Conservation (phyloP, 2,329 filamentous ascomycete genomes). For the Macroventuria anomochaeta region DNA sequence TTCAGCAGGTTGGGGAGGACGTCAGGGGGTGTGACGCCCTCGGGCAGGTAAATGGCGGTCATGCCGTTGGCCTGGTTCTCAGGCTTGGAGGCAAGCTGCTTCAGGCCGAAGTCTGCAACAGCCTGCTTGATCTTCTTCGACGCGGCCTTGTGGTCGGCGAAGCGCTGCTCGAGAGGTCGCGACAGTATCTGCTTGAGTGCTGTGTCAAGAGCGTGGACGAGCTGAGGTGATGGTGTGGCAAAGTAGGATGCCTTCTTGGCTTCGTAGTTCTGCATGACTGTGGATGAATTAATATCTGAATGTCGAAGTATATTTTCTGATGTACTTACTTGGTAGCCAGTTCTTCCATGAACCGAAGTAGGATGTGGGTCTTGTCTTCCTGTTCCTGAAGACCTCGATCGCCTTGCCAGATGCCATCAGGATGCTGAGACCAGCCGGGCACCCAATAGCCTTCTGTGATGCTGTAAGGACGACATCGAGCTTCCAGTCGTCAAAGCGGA, state of each 20-base stretch:
- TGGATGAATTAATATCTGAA: constrained; percentile 23
- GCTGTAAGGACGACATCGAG: constrained; percentile 93
- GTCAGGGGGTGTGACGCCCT: constrained; percentile 79
- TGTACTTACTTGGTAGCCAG: constrained; percentile 79
- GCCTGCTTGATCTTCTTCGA: constrained; percentile 88
- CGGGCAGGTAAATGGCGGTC: constrained; percentile 96
- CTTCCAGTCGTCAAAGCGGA: constrained; percentile 93
- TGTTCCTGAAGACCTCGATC: constrained; percentile 77
- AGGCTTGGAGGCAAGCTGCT: constrained; percentile 82
- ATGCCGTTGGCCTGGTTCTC: constrained; percentile 96
- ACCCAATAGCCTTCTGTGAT: constrained; percentile 95
- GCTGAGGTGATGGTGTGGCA: constrained; percentile 92
- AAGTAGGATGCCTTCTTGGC: constrained; percentile 98
- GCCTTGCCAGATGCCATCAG: constrained; percentile 91
- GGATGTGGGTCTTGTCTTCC: constrained; percentile 80
- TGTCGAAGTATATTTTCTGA: not conserved
- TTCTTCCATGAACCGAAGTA: constrained; percentile 98
- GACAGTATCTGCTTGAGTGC: constrained; percentile 83
- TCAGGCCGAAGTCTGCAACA: constrained; percentile 79
- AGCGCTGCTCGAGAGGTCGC: constrained; percentile 80
- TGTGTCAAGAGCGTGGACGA: constrained; percentile 91
- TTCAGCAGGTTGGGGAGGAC: constrained; percentile 83
- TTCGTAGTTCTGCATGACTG: constrained; percentile 99
- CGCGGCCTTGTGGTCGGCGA: constrained; percentile 77
- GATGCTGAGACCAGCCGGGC: constrained; percentile 91